Conservation (phyloP, 1,284 basidiomycete genomes). For the Anthracocystis setariae region DNA sequence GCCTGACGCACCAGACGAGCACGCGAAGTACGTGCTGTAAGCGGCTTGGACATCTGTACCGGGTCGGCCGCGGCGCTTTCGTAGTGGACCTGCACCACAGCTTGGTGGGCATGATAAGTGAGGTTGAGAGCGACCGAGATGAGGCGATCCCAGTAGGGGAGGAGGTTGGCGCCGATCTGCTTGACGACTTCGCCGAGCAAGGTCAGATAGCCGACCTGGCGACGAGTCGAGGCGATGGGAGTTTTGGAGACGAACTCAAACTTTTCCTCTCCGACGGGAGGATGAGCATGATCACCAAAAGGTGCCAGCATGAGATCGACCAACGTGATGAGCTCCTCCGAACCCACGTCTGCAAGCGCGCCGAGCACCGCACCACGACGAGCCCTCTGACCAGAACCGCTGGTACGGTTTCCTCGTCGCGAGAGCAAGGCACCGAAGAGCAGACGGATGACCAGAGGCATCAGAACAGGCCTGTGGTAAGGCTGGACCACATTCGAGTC, state of each 20-base stretch:
- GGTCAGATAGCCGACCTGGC: conserved; percentile 68
- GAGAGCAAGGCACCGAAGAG: conserved; percentile 91
- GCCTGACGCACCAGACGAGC: conserved; percentile 76
- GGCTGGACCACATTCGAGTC: conserved; percentile 73
- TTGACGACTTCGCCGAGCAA: conserved; percentile 64
- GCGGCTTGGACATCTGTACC: conserved; percentile 7
- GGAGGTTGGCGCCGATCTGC: conserved; percentile 53
- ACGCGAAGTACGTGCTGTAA: conserved; percentile 36
- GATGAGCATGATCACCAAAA: conserved; percentile 69
- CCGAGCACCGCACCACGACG: conserved; percentile 81
- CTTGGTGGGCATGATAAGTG: conserved; percentile 50
- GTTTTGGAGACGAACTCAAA: conserved; percentile 46
- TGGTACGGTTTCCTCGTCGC: conserved; percentile 75
- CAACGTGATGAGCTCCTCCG: conserved; percentile 80
- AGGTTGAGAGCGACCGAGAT: conserved; percentile 56
- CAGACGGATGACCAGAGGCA: conserved; percentile 81
- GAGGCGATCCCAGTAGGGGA: conserved; percentile 54
- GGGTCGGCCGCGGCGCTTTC: conserved; percentile 14
- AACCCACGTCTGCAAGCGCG: conserved; percentile 77
- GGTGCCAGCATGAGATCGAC: conserved; percentile 91
- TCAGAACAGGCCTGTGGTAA: conserved; percentile 76
- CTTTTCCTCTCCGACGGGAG: conserved; percentile 24
- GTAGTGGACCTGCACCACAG: conserved; percentile 28
- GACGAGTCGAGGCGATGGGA: conserved; percentile 41
- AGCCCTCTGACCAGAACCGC: conserved; percentile 72